Conservation (phyloP, 208 protist genomes). For the Zelonia costaricensis region DNA sequence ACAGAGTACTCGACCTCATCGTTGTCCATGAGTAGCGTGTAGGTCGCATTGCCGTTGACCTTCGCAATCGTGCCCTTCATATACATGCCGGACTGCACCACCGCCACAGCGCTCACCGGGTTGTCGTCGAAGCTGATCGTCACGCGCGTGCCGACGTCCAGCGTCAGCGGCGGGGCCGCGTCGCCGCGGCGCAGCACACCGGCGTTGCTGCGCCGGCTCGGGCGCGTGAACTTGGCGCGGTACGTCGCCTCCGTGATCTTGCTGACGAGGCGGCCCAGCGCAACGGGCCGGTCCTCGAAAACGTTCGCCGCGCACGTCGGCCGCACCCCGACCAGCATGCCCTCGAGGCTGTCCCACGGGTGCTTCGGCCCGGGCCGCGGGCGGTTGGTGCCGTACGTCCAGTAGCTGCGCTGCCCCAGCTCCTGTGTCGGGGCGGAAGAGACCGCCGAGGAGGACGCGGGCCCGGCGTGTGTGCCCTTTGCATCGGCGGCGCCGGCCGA, state of each 20-base stretch:
- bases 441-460: too few species aligned
- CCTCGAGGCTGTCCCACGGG: constrained; percentile 48
- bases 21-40: constrained; percentile 75
- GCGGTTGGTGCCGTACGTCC: constrained; percentile 6
- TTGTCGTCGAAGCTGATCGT: constrained; percentile 29
- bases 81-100: constrained; percentile 31
- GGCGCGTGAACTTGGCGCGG: constrained; percentile 26
- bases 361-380: constrained; percentile 25
- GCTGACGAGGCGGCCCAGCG: constrained; percentile 45
- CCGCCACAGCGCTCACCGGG: not conserved
- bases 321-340: constrained; percentile 56
- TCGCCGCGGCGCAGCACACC: constrained; percentile 1
- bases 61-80: constrained; percentile 69
- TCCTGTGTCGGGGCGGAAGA: too few species aligned
- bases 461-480: too few species aligned
- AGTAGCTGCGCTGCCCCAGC: constrained; percentile 5
- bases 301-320: constrained; percentile 44
- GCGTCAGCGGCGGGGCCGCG: constrained; percentile 26
- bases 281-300: constrained; percentile 55
- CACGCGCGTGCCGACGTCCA: constrained; percentile 39
- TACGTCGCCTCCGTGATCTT: constrained; percentile 54
- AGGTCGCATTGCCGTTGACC: constrained; percentile 80
- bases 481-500: too few species aligned
- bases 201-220: constrained; percentile 2
- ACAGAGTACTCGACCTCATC: constrained; percentile 77